These are phyloP conservation scores for Acanthamoeba healyi DNA, from an alignment of 208 protist genomes.

Conservation along the genomic window DNA sequence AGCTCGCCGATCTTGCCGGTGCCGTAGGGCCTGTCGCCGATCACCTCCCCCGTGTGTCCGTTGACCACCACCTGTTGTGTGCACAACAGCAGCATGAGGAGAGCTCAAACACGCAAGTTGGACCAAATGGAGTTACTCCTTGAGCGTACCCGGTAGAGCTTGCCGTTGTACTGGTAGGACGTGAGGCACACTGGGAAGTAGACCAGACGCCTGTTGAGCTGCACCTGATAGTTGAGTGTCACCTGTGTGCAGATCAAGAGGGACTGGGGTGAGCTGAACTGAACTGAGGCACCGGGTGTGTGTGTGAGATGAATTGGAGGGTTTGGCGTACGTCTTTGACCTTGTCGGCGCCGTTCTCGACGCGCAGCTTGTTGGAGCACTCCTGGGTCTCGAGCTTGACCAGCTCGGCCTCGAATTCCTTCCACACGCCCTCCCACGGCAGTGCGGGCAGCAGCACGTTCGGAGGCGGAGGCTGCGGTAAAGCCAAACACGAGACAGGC, in stretches of 20 bases:
- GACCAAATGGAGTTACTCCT: too few species aligned
- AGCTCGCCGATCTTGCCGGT: conserved; percentile 34
- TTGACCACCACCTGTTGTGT: conserved; percentile 38
- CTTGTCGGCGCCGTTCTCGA: conserved; percentile 27
- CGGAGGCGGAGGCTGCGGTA: neutral
- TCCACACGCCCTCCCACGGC: conserved; percentile 21
- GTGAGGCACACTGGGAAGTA: conserved; percentile 45
- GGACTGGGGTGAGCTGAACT: too few species aligned
- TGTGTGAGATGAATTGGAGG: too few species aligned
- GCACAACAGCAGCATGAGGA: neutral
- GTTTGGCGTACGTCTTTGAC: conserved; percentile 53
- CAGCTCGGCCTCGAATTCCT: conserved; percentile 23
- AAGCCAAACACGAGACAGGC: too few species aligned
- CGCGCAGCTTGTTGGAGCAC: neutral
- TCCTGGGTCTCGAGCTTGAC: neutral
- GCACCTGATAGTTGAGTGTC: conserved; percentile 33
- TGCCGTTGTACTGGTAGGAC: conserved; percentile 51
- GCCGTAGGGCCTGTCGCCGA: conserved; percentile 44
- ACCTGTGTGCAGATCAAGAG: too few species aligned
- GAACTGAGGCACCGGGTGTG: too few species aligned
- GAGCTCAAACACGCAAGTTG: too few species aligned
- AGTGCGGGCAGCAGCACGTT: conserved; percentile 23
- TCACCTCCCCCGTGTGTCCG: conserved; percentile 49
- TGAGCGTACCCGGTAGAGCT: conserved; percentile 11
- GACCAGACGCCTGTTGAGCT: neutral